A percentile compares a stretch with the other conserved stretches of the same genome.
phyloP scores from a whole-genome alignment of 2,329 filamentous ascomycete genomes.

The Colletotrichum ledebouriae region DNA sequence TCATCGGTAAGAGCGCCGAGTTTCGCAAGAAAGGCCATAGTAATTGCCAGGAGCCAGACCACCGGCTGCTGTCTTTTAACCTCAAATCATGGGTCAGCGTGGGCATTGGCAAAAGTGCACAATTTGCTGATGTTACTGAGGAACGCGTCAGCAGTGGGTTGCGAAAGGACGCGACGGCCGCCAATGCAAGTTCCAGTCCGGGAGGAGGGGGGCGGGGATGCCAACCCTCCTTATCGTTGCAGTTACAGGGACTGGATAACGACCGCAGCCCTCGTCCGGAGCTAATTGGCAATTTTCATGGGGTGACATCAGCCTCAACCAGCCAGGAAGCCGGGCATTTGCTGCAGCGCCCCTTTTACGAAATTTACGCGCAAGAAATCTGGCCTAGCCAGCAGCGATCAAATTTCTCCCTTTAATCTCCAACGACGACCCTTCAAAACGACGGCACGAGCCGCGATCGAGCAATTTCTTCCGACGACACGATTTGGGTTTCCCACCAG shows the following conservation, averaged over 20 bases:
- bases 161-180: conserved; percentile 13
- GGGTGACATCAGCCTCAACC: conserved; percentile 41
- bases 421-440: conserved; percentile 26
- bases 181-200: not conserved
- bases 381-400: conserved; percentile 24
- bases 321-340: conserved; percentile 32
- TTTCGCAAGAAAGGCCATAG: conserved; percentile 79
- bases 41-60: conserved; percentile 7
- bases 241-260: conserved; percentile 35
- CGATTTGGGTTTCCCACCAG: conserved; percentile 30
- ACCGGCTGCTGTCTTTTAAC: not conserved
- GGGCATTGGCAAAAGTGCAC: not conserved
- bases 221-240: conserved; percentile 26
- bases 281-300: conserved; percentile 41
- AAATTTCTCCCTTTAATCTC: conserved; percentile 29
- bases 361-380: conserved; percentile 40
- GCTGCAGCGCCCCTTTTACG: conserved; percentile 37
- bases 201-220: conserved; percentile 31
- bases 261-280: conserved; percentile 7
- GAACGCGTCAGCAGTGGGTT: conserved; percentile 16
- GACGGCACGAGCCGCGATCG: conserved; percentile 38
- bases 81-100: conserved; percentile 11
- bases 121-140: not conserved
- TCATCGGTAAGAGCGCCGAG: conserved; percentile 77
- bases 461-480: conserved; percentile 27